Evolutionary conservation across 441 rosid species (phyloP).

Genomic region (Jatropha multifida): DNA sequence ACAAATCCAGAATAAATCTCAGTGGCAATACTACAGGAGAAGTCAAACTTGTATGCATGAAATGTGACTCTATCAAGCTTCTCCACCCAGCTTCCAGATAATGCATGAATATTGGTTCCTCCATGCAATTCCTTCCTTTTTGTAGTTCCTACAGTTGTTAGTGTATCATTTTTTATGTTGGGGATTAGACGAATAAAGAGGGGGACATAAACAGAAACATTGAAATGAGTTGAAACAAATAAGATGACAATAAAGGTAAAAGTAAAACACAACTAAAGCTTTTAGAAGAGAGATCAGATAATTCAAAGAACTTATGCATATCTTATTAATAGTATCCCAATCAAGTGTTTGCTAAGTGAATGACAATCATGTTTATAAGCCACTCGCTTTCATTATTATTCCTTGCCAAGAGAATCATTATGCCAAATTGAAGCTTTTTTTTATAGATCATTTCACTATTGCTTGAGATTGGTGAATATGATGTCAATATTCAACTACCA

Average conservation of each 20-base stretch:
- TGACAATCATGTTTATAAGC: neutral
- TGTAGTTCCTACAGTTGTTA: constrained; percentile 58
- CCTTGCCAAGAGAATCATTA: neutral
- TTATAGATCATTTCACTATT: neutral
- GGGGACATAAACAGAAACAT: neutral
- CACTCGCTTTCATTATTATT: neutral
- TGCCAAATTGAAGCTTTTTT: neutral
- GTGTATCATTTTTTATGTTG: neutral
- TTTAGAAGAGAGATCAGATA: neutral
- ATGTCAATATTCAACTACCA: neutral
- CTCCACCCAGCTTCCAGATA: constrained; percentile 82
- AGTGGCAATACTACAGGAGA: constrained; percentile 47
- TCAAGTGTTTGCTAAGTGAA: neutral
- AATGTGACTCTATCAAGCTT: constrained; percentile 51
- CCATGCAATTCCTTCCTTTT: constrained; percentile 97
- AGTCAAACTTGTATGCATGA: constrained; percentile 73
- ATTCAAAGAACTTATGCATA: neutral
- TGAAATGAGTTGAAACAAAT: neutral
- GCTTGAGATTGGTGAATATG: neutral
- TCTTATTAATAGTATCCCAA: neutral
- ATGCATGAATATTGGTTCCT: constrained; percentile 46
- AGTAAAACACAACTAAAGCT: neutral
- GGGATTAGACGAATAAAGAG: neutral
- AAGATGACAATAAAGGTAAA: constrained; percentile 6
- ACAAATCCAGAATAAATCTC: constrained; percentile 60